A percentile compares a stretch with the other conserved stretches of the same genome.
Evolutionary conservation across 495 filamentous ascomycete genomes (phyloP).

Genomic region (Penicillium goetzii): DNA sequence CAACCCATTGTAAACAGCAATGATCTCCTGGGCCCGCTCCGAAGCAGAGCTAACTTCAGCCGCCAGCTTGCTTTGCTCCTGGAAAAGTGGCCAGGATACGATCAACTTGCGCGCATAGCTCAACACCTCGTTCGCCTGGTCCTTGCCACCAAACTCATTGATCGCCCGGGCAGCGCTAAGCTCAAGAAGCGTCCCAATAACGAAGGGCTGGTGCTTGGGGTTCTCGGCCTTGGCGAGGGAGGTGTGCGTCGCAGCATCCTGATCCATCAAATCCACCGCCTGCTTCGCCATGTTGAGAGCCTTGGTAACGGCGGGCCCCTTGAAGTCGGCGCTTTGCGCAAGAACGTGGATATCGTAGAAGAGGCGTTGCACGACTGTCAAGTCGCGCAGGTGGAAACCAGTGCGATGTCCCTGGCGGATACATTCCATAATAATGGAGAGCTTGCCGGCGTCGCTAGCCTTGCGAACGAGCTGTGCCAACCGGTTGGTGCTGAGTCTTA

Average conservation of each 20-base stretch:
- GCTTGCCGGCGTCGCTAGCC: slow-evolving; percentile 40
- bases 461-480: slow-evolving; percentile 48
- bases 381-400: slow-evolving; percentile 50
- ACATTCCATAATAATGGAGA: slow-evolving; percentile 57
- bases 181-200: slow-evolving; percentile 51
- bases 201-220: slow-evolving; percentile 42
- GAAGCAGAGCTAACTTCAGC: slow-evolving; percentile 13
- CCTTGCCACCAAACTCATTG: slow-evolving; percentile 33
- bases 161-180: slow-evolving; percentile 46
- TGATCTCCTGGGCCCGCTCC: slow-evolving; percentile 35
- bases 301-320: slow-evolving; percentile 37
- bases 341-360: slow-evolving; percentile 54
- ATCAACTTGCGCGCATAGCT: slow-evolving; percentile 45
- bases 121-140: slow-evolving; percentile 38
- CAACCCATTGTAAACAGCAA: slow-evolving; percentile 41
- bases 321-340: slow-evolving; percentile 49
- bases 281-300: slow-evolving; percentile 51
- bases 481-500: slow-evolving; percentile 31
- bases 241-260: slow-evolving; percentile 39
- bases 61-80: slow-evolving; percentile 26
- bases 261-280: slow-evolving; percentile 56
- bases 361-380: slow-evolving; percentile 47
- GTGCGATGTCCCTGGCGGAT: slow-evolving; percentile 52
- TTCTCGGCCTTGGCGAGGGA: slow-evolving; percentile 23
- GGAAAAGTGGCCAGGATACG: slow-evolving; percentile 26